Conservation (phyloP, 371 early-diverging fungal species). For the Lichtheimia ramosa region DNA sequence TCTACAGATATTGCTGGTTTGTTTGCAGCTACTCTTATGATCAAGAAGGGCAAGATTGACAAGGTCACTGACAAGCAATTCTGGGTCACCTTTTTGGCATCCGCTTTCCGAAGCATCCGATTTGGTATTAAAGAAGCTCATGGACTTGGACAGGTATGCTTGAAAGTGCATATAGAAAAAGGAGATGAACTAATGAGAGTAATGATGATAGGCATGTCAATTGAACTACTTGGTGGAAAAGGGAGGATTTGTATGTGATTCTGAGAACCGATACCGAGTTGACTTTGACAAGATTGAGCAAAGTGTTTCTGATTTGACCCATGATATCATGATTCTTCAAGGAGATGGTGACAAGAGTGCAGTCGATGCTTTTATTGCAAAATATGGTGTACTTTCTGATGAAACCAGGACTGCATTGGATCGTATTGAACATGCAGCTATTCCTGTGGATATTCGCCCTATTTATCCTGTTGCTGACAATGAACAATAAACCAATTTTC, state of each 20-base stretch:
- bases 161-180: not conserved
- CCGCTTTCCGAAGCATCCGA: constrained; percentile 79
- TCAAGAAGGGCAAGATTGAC: constrained; percentile 62
- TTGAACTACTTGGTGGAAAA: constrained; percentile 72
- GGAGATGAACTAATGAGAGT: not conserved
- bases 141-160: constrained; percentile 71
- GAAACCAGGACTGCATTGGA: constrained; percentile 57
- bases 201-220: constrained; percentile 39
- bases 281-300: constrained; percentile 63
- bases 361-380: constrained; percentile 61
- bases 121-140: constrained; percentile 83
- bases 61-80: constrained; percentile 64
- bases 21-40: constrained; percentile 70
- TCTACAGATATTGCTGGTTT: constrained; percentile 70
- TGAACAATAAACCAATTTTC: not conserved
- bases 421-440: constrained; percentile 51
- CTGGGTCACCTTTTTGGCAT: constrained; percentile 79
- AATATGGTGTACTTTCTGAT: constrained; percentile 57
- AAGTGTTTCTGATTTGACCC: constrained; percentile 69
- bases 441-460: constrained; percentile 57
- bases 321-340: constrained; percentile 74
- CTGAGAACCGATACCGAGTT: constrained; percentile 55
- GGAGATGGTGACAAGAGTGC: constrained; percentile 75
- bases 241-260: constrained; percentile 63
- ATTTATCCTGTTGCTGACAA: constrained; percentile 34